Evolutionary conservation across 495 filamentous ascomycete species (phyloP).

Genomic region (Hypoxylon intermedium): DNA sequence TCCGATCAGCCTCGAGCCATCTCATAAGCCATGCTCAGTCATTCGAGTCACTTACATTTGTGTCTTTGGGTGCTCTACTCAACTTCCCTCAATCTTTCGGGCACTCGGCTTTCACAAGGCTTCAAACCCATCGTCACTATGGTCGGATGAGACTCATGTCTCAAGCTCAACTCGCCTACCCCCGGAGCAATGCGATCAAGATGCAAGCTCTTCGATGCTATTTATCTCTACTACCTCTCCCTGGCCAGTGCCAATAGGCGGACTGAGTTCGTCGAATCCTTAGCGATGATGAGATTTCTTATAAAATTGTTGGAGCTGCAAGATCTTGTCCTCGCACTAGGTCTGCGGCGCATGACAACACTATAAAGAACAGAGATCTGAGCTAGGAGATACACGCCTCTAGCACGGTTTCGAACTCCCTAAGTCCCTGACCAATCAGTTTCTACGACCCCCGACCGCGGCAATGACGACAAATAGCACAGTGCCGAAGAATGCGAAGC

Average conservation of each 20-base stretch:
- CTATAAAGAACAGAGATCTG: conserved; percentile 56
- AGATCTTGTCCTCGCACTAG: conserved; percentile 14
- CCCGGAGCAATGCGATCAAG: too few relatives aligned
- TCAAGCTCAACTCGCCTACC: too few relatives aligned
- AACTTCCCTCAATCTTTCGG: too few relatives aligned
- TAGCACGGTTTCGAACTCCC: conserved; percentile 34
- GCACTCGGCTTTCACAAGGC: too few relatives aligned
- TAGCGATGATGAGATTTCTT: conserved; percentile 39
- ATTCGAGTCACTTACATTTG: conserved; percentile 12
- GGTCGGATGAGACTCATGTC: too few relatives aligned
- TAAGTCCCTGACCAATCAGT: conserved; percentile 18
- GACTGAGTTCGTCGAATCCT: background rate
- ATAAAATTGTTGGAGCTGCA: conserved; percentile 29
- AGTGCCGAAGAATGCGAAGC: conserved; percentile 23
- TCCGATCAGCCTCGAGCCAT: background rate
- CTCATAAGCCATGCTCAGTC: background rate
- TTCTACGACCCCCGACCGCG: conserved; percentile 15
- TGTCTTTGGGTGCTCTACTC: too few relatives aligned
- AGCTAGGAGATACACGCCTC: conserved; percentile 41
- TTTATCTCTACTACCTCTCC: too few relatives aligned
- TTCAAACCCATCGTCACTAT: too few relatives aligned
- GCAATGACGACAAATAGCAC: conserved; percentile 44
- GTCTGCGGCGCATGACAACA: conserved; percentile 40
- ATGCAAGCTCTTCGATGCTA: too few relatives aligned
- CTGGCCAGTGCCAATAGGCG: background rate